phyloP scores from a whole-genome alignment of 805 yeast genomes.

The Kluyveromyces siamensis region DNA sequence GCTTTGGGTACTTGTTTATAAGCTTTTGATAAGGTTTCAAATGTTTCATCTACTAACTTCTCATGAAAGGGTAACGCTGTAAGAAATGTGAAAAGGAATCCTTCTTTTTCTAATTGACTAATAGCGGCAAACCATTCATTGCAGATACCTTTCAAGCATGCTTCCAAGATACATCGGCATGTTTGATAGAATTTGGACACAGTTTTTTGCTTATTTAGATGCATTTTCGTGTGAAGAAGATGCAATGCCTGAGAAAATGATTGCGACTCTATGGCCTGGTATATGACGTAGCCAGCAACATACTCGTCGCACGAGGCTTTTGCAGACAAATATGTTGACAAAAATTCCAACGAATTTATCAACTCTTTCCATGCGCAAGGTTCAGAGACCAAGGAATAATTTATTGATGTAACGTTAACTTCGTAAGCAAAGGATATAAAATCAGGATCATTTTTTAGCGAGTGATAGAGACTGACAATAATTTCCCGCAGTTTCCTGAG shows the following conservation, averaged over 20 bases:
- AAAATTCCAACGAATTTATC: not conserved
- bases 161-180: not conserved
- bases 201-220: not conserved
- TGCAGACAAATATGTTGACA: not conserved
- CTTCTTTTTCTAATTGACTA: not conserved
- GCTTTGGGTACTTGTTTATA: not conserved
- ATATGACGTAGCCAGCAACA: not conserved
- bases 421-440: constrained; percentile 11
- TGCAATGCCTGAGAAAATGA: not conserved
- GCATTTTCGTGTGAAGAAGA: not conserved
- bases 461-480: constrained; percentile 12
- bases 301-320: not conserved
- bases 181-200: not conserved
- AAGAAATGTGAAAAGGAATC: not conserved
- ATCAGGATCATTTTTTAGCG: constrained; percentile 5
- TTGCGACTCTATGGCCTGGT: not conserved
- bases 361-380: not conserved
- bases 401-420: constrained; percentile 13
- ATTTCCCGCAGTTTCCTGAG: constrained; percentile 20
- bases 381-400: constrained; percentile 5
- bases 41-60: not conserved
- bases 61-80: not conserved
- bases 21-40: not conserved
- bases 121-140: not conserved
- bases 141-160: not conserved